phyloP scores from a whole-genome alignment of 139 green algal species.

The Klebsormidium nitens region DNA sequence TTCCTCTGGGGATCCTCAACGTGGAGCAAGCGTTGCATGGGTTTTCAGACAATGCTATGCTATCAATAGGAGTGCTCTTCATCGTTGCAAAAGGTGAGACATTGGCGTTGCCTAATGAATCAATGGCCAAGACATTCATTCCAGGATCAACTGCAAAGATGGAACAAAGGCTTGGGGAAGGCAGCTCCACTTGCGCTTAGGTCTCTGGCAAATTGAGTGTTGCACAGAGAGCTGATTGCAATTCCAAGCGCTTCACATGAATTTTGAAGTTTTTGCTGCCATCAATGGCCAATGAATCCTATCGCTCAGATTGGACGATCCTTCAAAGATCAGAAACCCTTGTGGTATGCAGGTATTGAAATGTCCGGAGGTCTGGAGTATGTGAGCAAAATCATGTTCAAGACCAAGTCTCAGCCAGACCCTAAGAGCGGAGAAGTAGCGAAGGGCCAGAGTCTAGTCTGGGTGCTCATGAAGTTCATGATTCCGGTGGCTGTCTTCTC shows the following conservation, averaged over 20 bases:
- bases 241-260: too few species aligned
- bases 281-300: too few species aligned
- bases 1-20: constrained; percentile 19
- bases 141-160: too few species aligned
- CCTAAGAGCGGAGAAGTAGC: background rate
- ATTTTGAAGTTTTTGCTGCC: too few species aligned
- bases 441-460: constrained; percentile 15
- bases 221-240: too few species aligned
- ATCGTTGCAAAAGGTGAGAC: constrained; percentile 33
- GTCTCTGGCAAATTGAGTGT: too few species aligned
- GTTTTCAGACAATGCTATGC: constrained; percentile 25
- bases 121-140: too few species aligned
- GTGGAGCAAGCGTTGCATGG: constrained; percentile 29
- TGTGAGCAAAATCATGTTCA: constrained; percentile 22
- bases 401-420: constrained; percentile 6
- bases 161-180: too few species aligned
- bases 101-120: too few species aligned
- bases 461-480: constrained; percentile 32
- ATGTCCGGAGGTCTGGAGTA: constrained; percentile 31
- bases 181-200: too few species aligned
- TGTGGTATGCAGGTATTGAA: constrained; percentile 33
- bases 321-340: too few species aligned
- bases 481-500: constrained; percentile 37
- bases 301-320: too few species aligned
- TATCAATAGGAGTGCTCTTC: constrained; percentile 28